phyloP scores from a whole-genome alignment of 73 alveolate genomes.

The Effrenium voratum region DNA sequence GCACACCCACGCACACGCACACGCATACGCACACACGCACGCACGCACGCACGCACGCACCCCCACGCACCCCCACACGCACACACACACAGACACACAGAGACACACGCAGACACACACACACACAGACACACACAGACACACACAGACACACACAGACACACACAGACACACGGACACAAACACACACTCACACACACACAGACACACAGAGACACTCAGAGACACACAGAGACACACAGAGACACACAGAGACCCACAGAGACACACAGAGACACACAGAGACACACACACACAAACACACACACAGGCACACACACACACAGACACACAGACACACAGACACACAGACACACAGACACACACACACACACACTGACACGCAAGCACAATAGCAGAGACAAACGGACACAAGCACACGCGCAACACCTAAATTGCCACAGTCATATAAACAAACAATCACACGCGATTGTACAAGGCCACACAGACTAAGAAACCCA shows the following conservation, averaged over 20 bases:
- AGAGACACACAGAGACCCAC: constrained; percentile 1
- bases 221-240: constrained; percentile 14
- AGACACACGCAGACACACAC: constrained; percentile 31
- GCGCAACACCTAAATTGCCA: too few relatives aligned
- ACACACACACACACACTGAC: too few relatives aligned
- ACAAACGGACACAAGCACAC: too few relatives aligned
- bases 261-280: constrained; percentile 39
- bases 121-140: constrained; percentile 46
- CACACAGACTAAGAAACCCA: too few relatives aligned
- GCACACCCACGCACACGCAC: constrained; percentile 1
- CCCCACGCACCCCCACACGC: background rate
- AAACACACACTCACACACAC: constrained; percentile 28
- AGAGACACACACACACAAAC: constrained; percentile 31
- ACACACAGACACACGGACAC: background rate
- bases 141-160: constrained; percentile 46
- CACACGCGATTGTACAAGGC: too few relatives aligned
- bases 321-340: too few relatives aligned
- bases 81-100: constrained; percentile 26
- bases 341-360: too few relatives aligned
- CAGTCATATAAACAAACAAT: too few relatives aligned
- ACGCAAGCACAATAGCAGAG: too few relatives aligned
- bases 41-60: background rate
- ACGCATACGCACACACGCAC: background rate
- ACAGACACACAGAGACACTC: constrained; percentile 16
- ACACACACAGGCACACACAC: background rate